Base-by-base conservation (phyloP, 345 rosid species). In the Salix exigua region DNA sequence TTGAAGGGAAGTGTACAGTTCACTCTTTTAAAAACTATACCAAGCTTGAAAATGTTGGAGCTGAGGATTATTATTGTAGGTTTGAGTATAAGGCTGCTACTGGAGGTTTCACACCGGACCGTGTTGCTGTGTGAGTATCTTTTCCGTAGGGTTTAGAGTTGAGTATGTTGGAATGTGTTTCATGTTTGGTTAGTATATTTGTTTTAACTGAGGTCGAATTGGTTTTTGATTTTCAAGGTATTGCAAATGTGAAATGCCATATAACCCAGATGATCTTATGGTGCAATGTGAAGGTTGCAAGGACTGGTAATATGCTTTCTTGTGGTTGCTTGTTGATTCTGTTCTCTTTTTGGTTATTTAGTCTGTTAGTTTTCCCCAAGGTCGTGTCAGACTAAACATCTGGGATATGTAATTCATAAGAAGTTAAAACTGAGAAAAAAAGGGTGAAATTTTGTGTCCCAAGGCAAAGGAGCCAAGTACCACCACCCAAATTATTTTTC, bases 171-270 rank as follows among this genome's bases (percentile, higher is more conserved):
- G 55, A 5, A 35, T 38, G n/a, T 35, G 69, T 25, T 28, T 21
- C 48, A 25, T 40, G 18, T 65, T 66, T 51, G 6, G 28, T 31
- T 26, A 40, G 11, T 62, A 26, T 30, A 19, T 66, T 30, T 25
- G 61, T 40, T 26, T 33, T 60, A 42, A 68, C 28, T 73, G 51
- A 28, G 14, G n/a, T 73, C 37, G 33, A 2, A 42, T 26, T 38
- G 28, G 35, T 72, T 69, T 73, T 42, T 50, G 46, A 68, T 79
- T 63, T 83, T 78, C 79, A 83, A 94, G 98, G 85, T 94, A 91
- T 77, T 94, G 98, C 88, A 91, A 86, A 80, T 94, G 98, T 75
- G 93, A 91, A 87, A 91, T 92, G 97, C 98, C 98, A 1, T 90
- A 94, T 84, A 92, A 94, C 79, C 97, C 97, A 6, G 98, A 92